Base-by-base conservation (phyloP, 2,329 filamentous ascomycete genomes). In the Zelopaecilomyces penicillatus region DNA sequence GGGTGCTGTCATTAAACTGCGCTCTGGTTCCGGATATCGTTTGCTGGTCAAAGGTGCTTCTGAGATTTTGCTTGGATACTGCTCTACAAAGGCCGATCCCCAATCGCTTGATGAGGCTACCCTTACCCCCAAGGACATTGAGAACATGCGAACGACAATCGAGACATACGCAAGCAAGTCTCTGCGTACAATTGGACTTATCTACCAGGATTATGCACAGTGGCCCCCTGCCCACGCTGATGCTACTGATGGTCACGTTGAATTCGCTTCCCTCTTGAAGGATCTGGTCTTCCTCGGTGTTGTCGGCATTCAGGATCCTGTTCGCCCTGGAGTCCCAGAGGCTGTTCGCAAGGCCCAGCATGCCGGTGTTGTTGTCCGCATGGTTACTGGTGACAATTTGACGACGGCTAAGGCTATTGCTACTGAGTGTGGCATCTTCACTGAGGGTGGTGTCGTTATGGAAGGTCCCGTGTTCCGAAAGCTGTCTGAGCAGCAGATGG, bases 261-360 rank as follows among this genome's bases (percentile, higher is more conserved):
- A 9, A 12, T 46, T 82, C 42, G 82, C 76, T 5, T 57, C 74
- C 30, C 67, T 80, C 48, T 65, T 74, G 38, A 65, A 71, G 36
- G 73, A 80, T 37, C 85, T 91, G 77, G 80, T 75, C 2, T 84
- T 88, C 64, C 65, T 88, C 48, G 80, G 80, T 6, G 71, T 87
- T 28, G 68, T 86, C 52, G 80, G 79, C 52, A 83, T 83, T 38
- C 76, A 80, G 47, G 80, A 83, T 57, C 80, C 80, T 28, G 60
- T 83, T 6, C 74, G 80, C 37, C 66, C 70, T 1, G 77, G 77
- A 41, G 80, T 83, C 3, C 65, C 71, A 2, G 71, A 80, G 33
- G 77, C 80, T 1, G 80, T 83, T 5, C 66, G 70, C 30, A 69
- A 77, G 45, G 82, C 78, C 45, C 76, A 82, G 51, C 64, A 68